Percentiles rank a stretch among this genome's conserved stretches.
Conservation (phyloP, 805 yeast genomes). For the Saccharomycopsis guyanensis region DNA sequence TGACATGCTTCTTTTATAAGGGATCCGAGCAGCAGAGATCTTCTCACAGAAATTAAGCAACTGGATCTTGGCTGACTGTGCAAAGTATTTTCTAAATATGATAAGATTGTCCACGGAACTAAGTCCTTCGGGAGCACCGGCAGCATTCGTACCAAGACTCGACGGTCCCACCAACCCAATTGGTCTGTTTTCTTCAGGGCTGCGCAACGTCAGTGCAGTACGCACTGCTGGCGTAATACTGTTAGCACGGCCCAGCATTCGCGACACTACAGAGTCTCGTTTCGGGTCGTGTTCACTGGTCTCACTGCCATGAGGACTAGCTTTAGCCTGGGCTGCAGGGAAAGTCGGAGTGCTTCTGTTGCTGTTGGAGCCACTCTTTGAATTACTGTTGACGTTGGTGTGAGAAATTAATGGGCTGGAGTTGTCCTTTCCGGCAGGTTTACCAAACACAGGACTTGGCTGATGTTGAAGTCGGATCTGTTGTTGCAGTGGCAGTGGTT, state of each 20-base stretch:
- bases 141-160: background rate
- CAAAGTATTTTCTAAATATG: slow-evolving; percentile 8
- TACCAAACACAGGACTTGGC: slow-evolving; percentile 1
- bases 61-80: slow-evolving; percentile 14
- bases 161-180: background rate
- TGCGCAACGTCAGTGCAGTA: background rate
- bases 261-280: too few species aligned
- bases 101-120: background rate
- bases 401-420: background rate
- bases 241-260: too few species aligned
- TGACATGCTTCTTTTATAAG: slow-evolving; percentile 1
- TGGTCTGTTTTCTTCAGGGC: background rate
- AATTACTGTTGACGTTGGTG: background rate
- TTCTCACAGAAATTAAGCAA: slow-evolving; percentile 13
- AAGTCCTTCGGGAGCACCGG: background rate
- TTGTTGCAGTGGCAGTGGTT: background rate
- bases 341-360: slow-evolving; percentile 6
- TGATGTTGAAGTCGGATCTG: background rate
- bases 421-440: background rate
- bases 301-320: background rate
- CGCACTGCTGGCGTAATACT: background rate
- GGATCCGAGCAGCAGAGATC: slow-evolving; percentile 4
- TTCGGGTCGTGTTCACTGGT: background rate
- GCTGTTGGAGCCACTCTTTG: slow-evolving; percentile 3
- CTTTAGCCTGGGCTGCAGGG: background rate